These are phyloP conservation scores for Hapsidospora chrysogenum DNA, from an alignment of 495 filamentous ascomycete species.

Conservation along the genomic window DNA sequence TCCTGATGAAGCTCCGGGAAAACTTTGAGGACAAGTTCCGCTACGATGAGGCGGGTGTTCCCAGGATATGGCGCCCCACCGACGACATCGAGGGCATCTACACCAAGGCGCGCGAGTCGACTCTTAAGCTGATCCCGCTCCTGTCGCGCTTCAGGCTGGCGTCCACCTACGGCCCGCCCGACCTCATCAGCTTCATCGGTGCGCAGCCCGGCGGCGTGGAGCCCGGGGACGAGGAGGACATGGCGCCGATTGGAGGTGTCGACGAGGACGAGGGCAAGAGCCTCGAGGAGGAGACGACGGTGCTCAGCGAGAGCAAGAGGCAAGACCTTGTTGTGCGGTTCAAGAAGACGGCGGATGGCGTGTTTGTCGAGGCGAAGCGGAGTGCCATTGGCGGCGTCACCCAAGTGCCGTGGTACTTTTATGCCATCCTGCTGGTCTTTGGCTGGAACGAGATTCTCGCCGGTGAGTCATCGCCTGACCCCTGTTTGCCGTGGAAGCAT, in stretches of 20 bases:
- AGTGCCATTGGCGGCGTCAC: slow-evolving; percentile 91
- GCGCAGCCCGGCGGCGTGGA: slow-evolving; percentile 57
- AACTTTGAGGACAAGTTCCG: slow-evolving; percentile 99
- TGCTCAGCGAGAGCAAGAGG: slow-evolving; percentile 71
- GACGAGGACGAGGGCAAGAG: slow-evolving; percentile 89
- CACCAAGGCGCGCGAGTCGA: slow-evolving; percentile 78
- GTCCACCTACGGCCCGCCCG: slow-evolving; percentile 54
- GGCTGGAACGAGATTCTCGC: slow-evolving; percentile 96
- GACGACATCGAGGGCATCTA: slow-evolving; percentile 96
- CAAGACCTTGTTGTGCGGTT: slow-evolving; percentile 87
- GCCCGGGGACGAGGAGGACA: slow-evolving; percentile 75
- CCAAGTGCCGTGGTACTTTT: slow-evolving; percentile 90
- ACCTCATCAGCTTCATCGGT: slow-evolving; percentile 69
- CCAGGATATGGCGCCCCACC: slow-evolving; percentile 88
- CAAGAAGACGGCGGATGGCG: slow-evolving; percentile 92
- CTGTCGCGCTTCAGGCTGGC: slow-evolving; percentile 67
- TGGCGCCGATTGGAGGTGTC: slow-evolving; percentile 70
- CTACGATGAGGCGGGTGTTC: slow-evolving; percentile 89
- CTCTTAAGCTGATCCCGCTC: slow-evolving; percentile 74
- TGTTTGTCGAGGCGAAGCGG: slow-evolving; percentile 93
- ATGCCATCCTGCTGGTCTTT: slow-evolving; percentile 68
- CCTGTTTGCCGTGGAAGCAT: slow-evolving; percentile 4
- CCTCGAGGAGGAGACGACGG: slow-evolving; percentile 88
- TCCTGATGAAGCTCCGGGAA: slow-evolving; percentile 86
- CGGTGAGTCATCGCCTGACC: slow-evolving; percentile 35